Evolutionary conservation across 805 yeast genomes (phyloP).

Genomic region (Yarrowia alimentaria): DNA sequence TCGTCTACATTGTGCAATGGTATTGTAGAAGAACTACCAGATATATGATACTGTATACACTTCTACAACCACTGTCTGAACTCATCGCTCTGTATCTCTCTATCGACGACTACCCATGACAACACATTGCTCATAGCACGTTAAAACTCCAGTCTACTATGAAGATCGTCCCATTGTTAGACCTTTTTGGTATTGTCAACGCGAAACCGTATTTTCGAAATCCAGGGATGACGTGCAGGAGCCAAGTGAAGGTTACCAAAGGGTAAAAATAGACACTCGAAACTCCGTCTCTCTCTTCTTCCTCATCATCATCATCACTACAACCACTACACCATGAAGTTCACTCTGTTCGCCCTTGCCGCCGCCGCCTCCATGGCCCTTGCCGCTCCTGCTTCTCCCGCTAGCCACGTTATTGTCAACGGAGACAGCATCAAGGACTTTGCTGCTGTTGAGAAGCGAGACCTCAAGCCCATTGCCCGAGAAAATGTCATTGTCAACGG

Average conservation of each 20-base stretch:
- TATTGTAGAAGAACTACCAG: too few species aligned
- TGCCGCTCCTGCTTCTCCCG: conserved; percentile 22
- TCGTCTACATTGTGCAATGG: too few species aligned
- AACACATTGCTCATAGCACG: too few species aligned
- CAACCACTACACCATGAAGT: not conserved
- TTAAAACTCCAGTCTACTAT: too few species aligned
- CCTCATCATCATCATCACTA: not conserved
- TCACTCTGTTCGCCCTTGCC: conserved; percentile 1
- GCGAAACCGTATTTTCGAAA: not conserved
- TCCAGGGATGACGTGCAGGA: conserved; percentile 21
- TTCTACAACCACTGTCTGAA: too few species aligned
- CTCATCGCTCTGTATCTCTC: too few species aligned
- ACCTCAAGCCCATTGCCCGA: not conserved
- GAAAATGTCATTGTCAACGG: conserved; percentile 15
- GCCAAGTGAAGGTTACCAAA: too few species aligned
- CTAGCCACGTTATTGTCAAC: conserved; percentile 5
- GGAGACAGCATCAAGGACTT: conserved; percentile 12
- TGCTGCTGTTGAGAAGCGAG: not conserved
- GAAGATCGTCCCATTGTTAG: too few species aligned
- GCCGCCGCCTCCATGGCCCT: not conserved
- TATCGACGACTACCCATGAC: too few species aligned
- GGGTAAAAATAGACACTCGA: not conserved
- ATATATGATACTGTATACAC: too few species aligned
- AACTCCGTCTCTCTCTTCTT: not conserved
- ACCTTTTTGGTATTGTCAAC: not conserved